phyloP scores from a whole-genome alignment of 306 rosid genomes.

The Ziziphus jujuba region DNA sequence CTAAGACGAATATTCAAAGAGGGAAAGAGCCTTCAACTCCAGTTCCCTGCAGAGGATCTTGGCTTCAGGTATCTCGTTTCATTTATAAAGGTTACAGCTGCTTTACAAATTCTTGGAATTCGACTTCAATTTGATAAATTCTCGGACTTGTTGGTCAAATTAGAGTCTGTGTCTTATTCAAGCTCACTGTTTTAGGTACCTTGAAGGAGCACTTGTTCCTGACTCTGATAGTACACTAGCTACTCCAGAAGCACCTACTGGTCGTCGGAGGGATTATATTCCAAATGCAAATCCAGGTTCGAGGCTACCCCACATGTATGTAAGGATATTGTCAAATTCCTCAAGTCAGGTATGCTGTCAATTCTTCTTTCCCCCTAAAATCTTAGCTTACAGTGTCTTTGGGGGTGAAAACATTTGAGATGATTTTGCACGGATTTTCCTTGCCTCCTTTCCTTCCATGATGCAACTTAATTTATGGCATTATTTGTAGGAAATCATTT shows the following conservation, averaged over 20 bases:
- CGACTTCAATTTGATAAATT: neutral
- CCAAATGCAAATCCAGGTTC: constrained; percentile 86
- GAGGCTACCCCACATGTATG: constrained; percentile 84
- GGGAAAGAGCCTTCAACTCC: constrained; percentile 97
- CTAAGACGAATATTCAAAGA: constrained; percentile 79
- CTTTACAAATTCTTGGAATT: constrained; percentile 7
- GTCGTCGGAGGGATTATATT: constrained; percentile 73
- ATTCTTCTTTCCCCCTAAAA: constrained; percentile 6
- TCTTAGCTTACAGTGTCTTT: constrained; percentile 3
- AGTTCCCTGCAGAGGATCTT: constrained; percentile 96
- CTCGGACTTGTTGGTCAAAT: constrained; percentile 1
- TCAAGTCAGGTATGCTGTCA: constrained; percentile 53
- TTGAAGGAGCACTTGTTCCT: constrained; percentile 69
- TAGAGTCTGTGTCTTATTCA: constrained; percentile 37
- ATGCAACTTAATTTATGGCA: neutral
- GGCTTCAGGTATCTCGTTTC: constrained; percentile 74
- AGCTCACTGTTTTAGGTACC: constrained; percentile 51
- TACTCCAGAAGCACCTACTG: constrained; percentile 56
- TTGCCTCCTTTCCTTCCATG: neutral
- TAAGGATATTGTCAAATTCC: constrained; percentile 42
- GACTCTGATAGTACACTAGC: constrained; percentile 32
- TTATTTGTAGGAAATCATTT: constrained; percentile 49
- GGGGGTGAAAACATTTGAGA: neutral
- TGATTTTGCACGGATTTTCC: neutral
- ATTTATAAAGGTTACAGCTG: constrained; percentile 5